Percentiles rank a stretch among this genome's conserved stretches.
Conservation (phyloP, 169 alveolate genomes). For the Plasmodium inui region DNA sequence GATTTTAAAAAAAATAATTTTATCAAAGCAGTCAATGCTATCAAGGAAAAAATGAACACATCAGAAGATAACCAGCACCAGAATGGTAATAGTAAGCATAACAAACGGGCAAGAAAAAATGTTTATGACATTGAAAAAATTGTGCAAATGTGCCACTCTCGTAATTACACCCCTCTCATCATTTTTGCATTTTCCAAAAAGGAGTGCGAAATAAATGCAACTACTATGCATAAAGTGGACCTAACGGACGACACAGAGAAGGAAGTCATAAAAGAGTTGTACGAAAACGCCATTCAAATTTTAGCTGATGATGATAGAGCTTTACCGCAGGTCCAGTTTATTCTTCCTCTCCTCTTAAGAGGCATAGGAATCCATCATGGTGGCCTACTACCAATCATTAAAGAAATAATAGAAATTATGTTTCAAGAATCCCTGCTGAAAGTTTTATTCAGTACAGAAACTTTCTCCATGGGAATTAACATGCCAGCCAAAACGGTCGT, state of each 20-base stretch:
- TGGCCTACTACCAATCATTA: slow-evolving; percentile 97
- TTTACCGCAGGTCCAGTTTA: slow-evolving; percentile 93
- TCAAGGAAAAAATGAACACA: slow-evolving; percentile 86
- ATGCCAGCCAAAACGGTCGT: slow-evolving; percentile 99
- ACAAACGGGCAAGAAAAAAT: slow-evolving; percentile 64
- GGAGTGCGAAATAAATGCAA: slow-evolving; percentile 97
- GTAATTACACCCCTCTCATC: slow-evolving; percentile 95
- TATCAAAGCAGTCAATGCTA: slow-evolving; percentile 77
- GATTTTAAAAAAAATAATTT: slow-evolving; percentile 88
- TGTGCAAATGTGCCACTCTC: slow-evolving; percentile 93
- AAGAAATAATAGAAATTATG: slow-evolving; percentile 97
- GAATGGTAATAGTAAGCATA: slow-evolving; percentile 70
- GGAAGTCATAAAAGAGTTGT: slow-evolving; percentile 93
- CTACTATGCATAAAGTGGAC: slow-evolving; percentile 87
- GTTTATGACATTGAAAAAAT: slow-evolving; percentile 92
- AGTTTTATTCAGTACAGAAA: slow-evolving; percentile 97
- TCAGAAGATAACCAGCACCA: slow-evolving; percentile 76
- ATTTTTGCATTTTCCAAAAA: slow-evolving; percentile 97
- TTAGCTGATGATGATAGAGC: slow-evolving; percentile 96
- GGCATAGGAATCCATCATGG: slow-evolving; percentile 99
- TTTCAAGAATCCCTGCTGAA: slow-evolving; percentile 96
- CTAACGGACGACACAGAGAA: slow-evolving; percentile 89
- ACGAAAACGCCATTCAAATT: slow-evolving; percentile 96
- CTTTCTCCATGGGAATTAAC: slow-evolving; percentile 98
- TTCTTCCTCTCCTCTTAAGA: slow-evolving; percentile 93